Base-by-base conservation (phyloP, 2,329 filamentous ascomycete species). In the Mariannaea sp. region DNA sequence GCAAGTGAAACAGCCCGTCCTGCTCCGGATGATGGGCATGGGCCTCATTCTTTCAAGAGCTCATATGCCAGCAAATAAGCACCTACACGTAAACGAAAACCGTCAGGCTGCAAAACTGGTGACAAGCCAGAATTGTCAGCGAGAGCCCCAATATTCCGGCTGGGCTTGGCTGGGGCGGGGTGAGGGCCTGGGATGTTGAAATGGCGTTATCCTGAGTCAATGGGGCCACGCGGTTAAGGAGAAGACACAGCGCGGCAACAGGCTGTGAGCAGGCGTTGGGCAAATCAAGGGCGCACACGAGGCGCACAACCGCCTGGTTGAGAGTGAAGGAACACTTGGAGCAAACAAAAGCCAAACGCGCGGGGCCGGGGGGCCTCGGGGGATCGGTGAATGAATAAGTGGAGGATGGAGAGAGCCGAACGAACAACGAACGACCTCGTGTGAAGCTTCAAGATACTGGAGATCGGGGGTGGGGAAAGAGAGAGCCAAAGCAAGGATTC, bases 1-100 rank as follows among this genome's bases (percentile, higher is more conserved):
- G 67, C 77, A 80, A 22, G 75, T 79, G 65, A 79, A 69, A 68
- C 77, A 79, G 52, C 75, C 75, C 13, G 74, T 72, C 59, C 73
- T 62, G 57, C 65, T 68, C 54, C 70, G 64, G 49, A 73, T 71
- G 55, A 72, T 71, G 54, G 70, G 70, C 58, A 68, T 67, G 35
- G 65, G 64, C 47, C 68, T 61, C 65, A 70, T 69, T 14, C 54
- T n/a, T n/a, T 47, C 20, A 27, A 16, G 17, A 8, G 22, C 8
- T 5, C 22, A 8, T 5, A 24, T 24, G 8, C 22, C 22, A 24
- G 22, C 22, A 24, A 14, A 22, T 17, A 24, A 22, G 36, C 8
- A 32, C 29, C 29, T 32, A 6, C n/a, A n/a, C 13, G 10, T 13
- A n/a, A 6, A 8, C 29, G 13, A 32, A 12, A 13, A 7, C 26